Evolutionary conservation across 1,139 yeast species (phyloP).

Genomic region (Sugiyamaella japonica): DNA sequence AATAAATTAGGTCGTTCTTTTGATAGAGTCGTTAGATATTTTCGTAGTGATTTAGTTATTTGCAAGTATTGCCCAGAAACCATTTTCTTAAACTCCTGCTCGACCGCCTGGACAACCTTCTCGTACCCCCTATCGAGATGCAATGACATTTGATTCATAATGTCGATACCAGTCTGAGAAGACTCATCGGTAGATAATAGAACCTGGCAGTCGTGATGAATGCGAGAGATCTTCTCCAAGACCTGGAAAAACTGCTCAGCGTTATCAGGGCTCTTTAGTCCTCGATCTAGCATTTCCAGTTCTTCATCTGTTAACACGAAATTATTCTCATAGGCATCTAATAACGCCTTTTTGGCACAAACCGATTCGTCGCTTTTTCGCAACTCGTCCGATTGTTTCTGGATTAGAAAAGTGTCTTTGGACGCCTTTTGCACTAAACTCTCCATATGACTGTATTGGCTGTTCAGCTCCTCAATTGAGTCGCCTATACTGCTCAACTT

Average conservation of each 20-base stretch:
- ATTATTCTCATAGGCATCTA: slow-evolving; percentile 58
- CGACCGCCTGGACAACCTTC: slow-evolving; percentile 47
- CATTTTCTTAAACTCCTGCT: slow-evolving; percentile 38
- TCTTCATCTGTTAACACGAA: slow-evolving; percentile 76
- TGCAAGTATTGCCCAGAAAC: slow-evolving; percentile 32
- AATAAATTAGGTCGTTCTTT: slow-evolving; percentile 42
- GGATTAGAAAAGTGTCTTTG: slow-evolving; percentile 36
- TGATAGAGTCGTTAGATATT: slow-evolving; percentile 38
- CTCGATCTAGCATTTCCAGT: slow-evolving; percentile 41
- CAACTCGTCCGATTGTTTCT: slow-evolving; percentile 46
- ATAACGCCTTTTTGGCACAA: slow-evolving; percentile 54
- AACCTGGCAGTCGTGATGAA: slow-evolving; percentile 67
- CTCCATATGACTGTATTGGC: slow-evolving; percentile 35
- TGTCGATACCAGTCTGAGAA: slow-evolving; percentile 65
- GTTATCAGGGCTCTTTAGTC: slow-evolving; percentile 37
- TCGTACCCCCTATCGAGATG: slow-evolving; percentile 54
- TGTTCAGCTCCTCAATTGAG: slow-evolving; percentile 43
- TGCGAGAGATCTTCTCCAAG: slow-evolving; percentile 59
- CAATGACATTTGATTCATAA: slow-evolving; percentile 62
- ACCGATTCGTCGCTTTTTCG: slow-evolving; percentile 47
- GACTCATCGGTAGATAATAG: slow-evolving; percentile 62
- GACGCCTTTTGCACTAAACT: slow-evolving; percentile 32
- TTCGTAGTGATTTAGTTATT: slow-evolving; percentile 31
- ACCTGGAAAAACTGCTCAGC: slow-evolving; percentile 62
- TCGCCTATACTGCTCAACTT: slow-evolving; percentile 48